Base-by-base conservation (phyloP, 495 filamentous ascomycete species). In the Aspergillus biplanus region DNA sequence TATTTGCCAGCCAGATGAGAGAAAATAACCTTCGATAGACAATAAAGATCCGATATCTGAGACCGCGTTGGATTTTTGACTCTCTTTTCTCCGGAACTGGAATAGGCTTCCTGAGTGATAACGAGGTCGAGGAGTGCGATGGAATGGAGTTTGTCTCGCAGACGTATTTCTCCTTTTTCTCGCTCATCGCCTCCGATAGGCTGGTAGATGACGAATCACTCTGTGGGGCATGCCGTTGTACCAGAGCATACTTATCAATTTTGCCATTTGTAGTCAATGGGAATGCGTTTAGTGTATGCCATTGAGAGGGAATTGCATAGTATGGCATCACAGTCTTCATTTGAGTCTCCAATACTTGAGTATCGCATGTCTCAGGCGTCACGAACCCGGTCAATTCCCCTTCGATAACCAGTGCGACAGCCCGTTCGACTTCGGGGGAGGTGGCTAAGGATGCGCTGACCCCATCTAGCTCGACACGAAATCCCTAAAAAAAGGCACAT, bases 1-100 rank as follows among this genome's bases (percentile, higher is more conserved):
- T 34, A 42, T 65, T 65, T 44, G 58, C 52, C 54, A 65, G 53
- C 58, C 52, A 65, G 8, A 62, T 27, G n/a, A 65, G 21, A 13
- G 63, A 65, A 33, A 65, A 62, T n/a, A 65, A 39, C 37, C 53
- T 50, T 12, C 63, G 59, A 49, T 65, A 65, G 5, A 65, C 63
- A 37, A 65, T 61, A 52, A 56, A 61, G 49, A 65, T 58, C 35
- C 63, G 63, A 35, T 61, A 58, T 53, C 59, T 44, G 33, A 61
- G 59, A 9, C 59, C 59, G 33, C 59, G 59, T 34, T 27, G 33
- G 37, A 16, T 33, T 21, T 47, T 61, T 11, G 11, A n/a, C 6
- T 55, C 27, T 21, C 15, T 44, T 33, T 61, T 61, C 9, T 61
- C 59, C 16, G 50, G 33, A 13, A 61, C 15, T 7, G 59, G 50